Base-by-base conservation (phyloP, 257 asterid genomes). In the Solanum gracilifrons region DNA sequence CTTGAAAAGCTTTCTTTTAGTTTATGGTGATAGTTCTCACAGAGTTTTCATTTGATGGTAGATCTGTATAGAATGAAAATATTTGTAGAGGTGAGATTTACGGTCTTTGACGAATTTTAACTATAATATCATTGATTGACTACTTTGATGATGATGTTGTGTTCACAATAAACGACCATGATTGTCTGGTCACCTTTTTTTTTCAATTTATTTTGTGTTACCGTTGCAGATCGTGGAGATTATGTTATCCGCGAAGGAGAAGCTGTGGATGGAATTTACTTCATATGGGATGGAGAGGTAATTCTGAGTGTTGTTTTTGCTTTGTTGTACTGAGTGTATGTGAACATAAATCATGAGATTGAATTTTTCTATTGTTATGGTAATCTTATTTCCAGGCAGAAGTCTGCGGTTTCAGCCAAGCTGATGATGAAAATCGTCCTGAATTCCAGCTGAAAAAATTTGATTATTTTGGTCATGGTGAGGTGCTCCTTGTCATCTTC, bases 201-300 rank as follows among this genome's bases (percentile, higher is more conserved):
- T 41, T 7, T 25, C 25, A 27, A 71, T 60, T 62, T 36, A n/a
- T 25, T 13, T 55, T 58, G 23, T 66, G 83, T 82, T 76, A 11
- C 8, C 71, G 64, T 33, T 74, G 86, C 87, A 96, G 99, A 93
- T 41, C 89, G 90, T 84, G 99, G 98, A 80, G 97, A 95, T 31
- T 90, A 92, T 90, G 90, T 97, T 29, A 92, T 95, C 88, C 96
- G 93, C n/a, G 97, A 95, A 93, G 98, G 99, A 83, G 97, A 95
- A 41, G 90, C 87, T 15, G 95, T 95, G 48, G 95, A 92, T 89
- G 99, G 99, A 72, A 87, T 95, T 83, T 95, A 95, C 91, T 93
- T 97, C 88, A 90, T 97, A 80, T 97, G 96, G 98, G 96, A 93
- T 60, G 99, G 99, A 90, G 97, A 93, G 96, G 99, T 95, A 90